phyloP scores from a whole-genome alignment of 768 basidiomycete species.

The Termitomyces sp. region DNA sequence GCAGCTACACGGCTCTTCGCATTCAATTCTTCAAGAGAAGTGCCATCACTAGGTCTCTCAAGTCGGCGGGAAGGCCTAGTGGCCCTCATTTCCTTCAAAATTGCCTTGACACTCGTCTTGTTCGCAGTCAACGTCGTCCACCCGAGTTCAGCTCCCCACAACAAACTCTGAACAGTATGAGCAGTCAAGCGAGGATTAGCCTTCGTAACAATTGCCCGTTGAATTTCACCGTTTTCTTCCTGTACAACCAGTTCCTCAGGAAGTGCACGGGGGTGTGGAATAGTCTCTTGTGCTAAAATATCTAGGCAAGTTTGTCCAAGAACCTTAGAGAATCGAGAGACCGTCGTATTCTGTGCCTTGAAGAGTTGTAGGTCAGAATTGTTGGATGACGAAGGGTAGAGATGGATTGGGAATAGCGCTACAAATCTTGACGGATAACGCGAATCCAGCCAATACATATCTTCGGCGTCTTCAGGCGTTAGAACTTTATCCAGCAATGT shows the following conservation, averaged over 20 bases:
- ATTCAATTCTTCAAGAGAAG: constrained; percentile 1
- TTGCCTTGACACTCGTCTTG: constrained; percentile 64
- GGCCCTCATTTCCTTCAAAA: constrained; percentile 61
- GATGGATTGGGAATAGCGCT: constrained; percentile 49
- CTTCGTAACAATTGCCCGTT: constrained; percentile 46
- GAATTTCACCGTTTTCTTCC: constrained; percentile 30
- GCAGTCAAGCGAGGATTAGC: constrained; percentile 58
- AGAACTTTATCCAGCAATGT: constrained; percentile 7
- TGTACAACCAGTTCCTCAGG: constrained; percentile 15
- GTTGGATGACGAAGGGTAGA: constrained; percentile 32
- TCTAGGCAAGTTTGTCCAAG: constrained; percentile 47
- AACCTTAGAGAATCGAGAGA: constrained; percentile 36
- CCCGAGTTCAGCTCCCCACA: constrained; percentile 58
- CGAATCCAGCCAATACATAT: constrained; percentile 58
- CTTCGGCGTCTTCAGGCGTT: constrained; percentile 26
- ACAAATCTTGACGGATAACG: constrained; percentile 49
- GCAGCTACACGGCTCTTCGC: constrained; percentile 17
- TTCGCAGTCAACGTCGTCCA: constrained; percentile 93
- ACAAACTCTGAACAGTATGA: constrained; percentile 73
- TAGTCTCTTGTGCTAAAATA: constrained; percentile 45
- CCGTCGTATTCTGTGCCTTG: background rate
- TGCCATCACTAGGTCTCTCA: constrained; percentile 17
- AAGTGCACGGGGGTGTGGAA: constrained; percentile 27
- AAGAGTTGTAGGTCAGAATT: constrained; percentile 8
- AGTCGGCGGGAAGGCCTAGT: constrained; percentile 27